These are phyloP conservation scores for Xylaria sp. DNA, from an alignment of 495 filamentous ascomycete genomes.

Conservation along the genomic window DNA sequence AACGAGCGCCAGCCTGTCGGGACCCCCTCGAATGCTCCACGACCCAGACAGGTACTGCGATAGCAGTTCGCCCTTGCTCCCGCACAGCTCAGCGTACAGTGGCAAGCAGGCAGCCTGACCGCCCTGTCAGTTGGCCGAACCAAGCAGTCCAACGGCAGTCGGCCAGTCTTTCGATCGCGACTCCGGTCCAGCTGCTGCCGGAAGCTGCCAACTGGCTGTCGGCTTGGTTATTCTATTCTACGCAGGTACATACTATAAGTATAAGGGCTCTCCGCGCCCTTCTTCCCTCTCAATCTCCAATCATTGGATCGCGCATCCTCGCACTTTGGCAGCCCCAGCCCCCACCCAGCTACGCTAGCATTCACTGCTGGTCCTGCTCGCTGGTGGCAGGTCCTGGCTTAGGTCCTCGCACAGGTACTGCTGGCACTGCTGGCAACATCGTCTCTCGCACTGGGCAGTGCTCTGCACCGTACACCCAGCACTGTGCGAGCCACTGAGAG, in stretches of 20 bases:
- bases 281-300: background rate
- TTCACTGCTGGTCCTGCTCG: background rate
- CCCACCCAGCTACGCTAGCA: constrained; percentile 12
- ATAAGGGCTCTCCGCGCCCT: constrained; percentile 8
- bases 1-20: background rate
- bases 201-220: constrained; percentile 14
- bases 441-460: constrained; percentile 19
- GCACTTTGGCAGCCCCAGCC: constrained; percentile 20
- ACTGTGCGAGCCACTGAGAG: constrained; percentile 15
- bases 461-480: constrained; percentile 22
- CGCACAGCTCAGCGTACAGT: background rate
- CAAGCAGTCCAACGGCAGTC: background rate
- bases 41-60: constrained; percentile 12
- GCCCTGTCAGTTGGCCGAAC: background rate
- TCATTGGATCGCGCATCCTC: constrained; percentile 14
- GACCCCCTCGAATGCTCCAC: background rate
- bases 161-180: background rate
- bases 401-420: background rate
- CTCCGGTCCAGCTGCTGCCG: constrained; percentile 12
- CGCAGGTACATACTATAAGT: no score
- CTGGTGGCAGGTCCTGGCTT: no score
- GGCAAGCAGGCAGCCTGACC: background rate
- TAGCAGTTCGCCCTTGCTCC: background rate
- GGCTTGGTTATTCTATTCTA: background rate
- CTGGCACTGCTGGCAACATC: constrained; percentile 18